phyloP scores from a whole-genome alignment of 1,139 yeast genomes.

The Geotrichum fermentans region DNA sequence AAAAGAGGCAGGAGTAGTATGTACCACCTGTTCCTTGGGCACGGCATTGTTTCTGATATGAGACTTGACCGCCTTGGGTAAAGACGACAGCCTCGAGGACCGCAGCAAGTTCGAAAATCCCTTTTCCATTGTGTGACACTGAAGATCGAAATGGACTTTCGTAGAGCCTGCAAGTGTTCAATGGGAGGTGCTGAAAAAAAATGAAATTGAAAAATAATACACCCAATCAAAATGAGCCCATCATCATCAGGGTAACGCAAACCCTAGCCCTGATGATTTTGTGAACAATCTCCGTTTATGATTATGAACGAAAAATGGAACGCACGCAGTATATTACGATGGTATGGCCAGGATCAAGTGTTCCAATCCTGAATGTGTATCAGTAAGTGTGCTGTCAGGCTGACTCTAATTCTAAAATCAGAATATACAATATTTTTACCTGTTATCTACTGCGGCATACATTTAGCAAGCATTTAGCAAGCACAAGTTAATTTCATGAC shows the following conservation, averaged over 20 bases:
- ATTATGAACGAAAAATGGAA: too few species aligned
- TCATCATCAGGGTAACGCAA: not conserved
- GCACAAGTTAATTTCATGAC: too few species aligned
- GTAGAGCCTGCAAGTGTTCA: not conserved
- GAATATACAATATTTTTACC: too few species aligned
- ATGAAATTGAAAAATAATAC: not conserved
- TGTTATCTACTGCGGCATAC: too few species aligned
- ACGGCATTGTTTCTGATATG: constrained; percentile 25
- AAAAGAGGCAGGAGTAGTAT: constrained; percentile 52
- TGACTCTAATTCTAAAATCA: too few species aligned
- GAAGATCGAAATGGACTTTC: not conserved
- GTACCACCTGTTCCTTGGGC: constrained; percentile 57
- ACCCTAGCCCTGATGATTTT: constrained; percentile 1
- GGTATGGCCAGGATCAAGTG: too few species aligned
- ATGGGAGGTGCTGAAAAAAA: constrained; percentile 5
- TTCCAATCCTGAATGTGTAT: too few species aligned
- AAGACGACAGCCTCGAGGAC: constrained; percentile 31
- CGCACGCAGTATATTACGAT: too few species aligned
- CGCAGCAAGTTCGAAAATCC: constrained; percentile 28
- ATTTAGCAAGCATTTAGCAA: too few species aligned
- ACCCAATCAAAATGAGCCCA: constrained; percentile 5
- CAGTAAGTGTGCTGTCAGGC: too few species aligned
- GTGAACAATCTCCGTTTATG: too few species aligned
- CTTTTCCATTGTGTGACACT: constrained; percentile 10
- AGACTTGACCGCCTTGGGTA: constrained; percentile 24